Evolutionary conservation across 2,329 filamentous ascomycete genomes (phyloP), one percentile per base, ranked within the genome.

Genomic region (Aspergillus niger): DNA sequence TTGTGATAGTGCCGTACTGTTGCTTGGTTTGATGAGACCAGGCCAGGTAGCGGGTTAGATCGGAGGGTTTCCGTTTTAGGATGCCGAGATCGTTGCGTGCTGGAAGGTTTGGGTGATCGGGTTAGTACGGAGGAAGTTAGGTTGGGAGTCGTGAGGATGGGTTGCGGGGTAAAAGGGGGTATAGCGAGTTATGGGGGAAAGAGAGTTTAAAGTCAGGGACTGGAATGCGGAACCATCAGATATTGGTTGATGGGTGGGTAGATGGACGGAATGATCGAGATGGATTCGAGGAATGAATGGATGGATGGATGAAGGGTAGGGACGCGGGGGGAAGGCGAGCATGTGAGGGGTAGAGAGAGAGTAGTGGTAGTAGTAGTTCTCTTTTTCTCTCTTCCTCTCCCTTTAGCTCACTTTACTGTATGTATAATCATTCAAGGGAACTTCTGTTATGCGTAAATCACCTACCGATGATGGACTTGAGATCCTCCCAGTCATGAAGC

Each of bases 31-130:
- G 74, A 43, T 76, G 74, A 3, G 82, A 82, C 85, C 86, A 89
- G 32, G 79, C 77, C n/a, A 87, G 78, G 68, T 89, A 89, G 56
- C 82, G 81, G 69, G 79, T 79, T 15, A 87, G 76, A 65, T 86
- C 82, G 63, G 83, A 85, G 22, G 86, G 86, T 71, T 81, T 82
- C 65, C 86, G 83, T 69, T 84, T 86, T 10, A 88, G 76, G 36
- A 81, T 74, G 61, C 82, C 81, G 58, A 88, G 83, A 60, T 81
- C 78, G 68, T 85, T 83, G 39, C 77, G 76, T 17, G 76, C 76
- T 81, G 66, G 55, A 53, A 43, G 30, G 22, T 36, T 32, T 32
- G 38, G 56, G 57, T 22, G 5, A 5, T 28, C 13, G 24, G 8
- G 22, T 44, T 41, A 43, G 17, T 38, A 15, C 8, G 20, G 28